Evolutionary conservation across 345 rosid genomes (phyloP), one percentile per base, ranked within the genome.

Genomic region (Heritiera fomes): DNA sequence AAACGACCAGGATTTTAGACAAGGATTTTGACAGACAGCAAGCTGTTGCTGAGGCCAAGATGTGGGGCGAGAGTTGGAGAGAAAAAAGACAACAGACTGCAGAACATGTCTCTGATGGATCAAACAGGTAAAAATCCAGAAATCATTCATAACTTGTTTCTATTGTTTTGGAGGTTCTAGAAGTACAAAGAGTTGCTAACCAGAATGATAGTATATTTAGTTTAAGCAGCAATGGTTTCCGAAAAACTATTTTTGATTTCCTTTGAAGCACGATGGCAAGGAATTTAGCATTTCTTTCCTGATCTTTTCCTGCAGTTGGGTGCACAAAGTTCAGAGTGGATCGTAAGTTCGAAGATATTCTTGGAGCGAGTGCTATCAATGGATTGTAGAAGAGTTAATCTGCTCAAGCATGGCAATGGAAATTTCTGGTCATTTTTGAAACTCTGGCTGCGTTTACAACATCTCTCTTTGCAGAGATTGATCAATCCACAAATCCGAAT

Each of bases 11-110:
- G 74, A 72, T 83, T 52, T 18, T 84, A 74, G 75, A 73, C 62
- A 81, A 45, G 75, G 85, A 85, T 66, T 45, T 77, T 13, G 87
- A 87, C 65, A 79, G 92, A 40, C 87, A 82, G 13, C 82, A 70
- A 34, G 91, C 88, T 8, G 89, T 90, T 34, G 90, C 90, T 6
- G 92, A 88, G 85, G 95, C 95, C n/a, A 89, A 79, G 83, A 62
- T 69, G 77, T 91, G 91, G 95, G 93, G 94, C 41, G 88, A 87
- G 78, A 81, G 69, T 43, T 86, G 87, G 85, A 80, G 82, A 78
- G 94, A 83, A 20, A 83, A 85, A 87, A 78, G 89, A 70, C 55
- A 23, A 49, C 84, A 82, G 71, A 64, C 4, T 23, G n/a, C 46
- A 20, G 38, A 80, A 28, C 45, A 49, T 34, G 20, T 12, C 23